Base-by-base conservation (phyloP, 2,329 filamentous ascomycete genomes). In the Diaporthe destruens region DNA sequence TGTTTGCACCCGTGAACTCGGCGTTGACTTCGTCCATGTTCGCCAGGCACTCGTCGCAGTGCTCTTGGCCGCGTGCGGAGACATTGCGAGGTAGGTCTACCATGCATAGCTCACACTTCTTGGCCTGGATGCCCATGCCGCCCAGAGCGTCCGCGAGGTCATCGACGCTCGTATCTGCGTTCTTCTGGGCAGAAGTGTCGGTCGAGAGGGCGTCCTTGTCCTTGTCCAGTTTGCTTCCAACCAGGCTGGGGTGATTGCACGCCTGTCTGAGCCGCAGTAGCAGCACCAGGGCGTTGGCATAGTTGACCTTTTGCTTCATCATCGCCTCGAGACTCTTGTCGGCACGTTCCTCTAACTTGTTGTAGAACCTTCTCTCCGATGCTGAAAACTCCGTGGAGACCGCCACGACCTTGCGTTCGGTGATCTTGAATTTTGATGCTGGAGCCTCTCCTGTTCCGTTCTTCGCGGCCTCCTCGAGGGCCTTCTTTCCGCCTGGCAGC, bases 161-260 rank as follows among this genome's bases (percentile, higher is more conserved):
- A 80, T 98, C 95, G 16, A 98, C 83, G 67, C 95, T 94, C 29
- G 88, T 85, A 14, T 88, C 87, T 23, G 87, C 84, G 63, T 86
- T 84, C 71, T 86, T 87, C 61, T 87, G 87, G 84, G 75, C 87
- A 86, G 83, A 86, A 7, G 85, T 84, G 74, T 89, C 93, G 1
- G 91, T 92, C 0, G 91, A 88, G 71, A 98, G 84, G 2, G 94
- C 94, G 78, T 98, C 96, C 77, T 92, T 94, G 80, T 99, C 96
- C 76, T 94, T 94, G 71, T 92, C 92, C 72, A 98, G 86, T 79
- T 97, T 96, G 75, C 92, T 92, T 76, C 94, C 94, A 16, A 98
- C 92, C 57, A 99, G 87, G 76, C 94, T 92, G 0, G 95, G 95
- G 80, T 99, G 96, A 79, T 99, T 98, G 82, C 96, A 99, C 25